phyloP scores from a whole-genome alignment of 306 rosid species.

The Prunus armeniaca region DNA sequence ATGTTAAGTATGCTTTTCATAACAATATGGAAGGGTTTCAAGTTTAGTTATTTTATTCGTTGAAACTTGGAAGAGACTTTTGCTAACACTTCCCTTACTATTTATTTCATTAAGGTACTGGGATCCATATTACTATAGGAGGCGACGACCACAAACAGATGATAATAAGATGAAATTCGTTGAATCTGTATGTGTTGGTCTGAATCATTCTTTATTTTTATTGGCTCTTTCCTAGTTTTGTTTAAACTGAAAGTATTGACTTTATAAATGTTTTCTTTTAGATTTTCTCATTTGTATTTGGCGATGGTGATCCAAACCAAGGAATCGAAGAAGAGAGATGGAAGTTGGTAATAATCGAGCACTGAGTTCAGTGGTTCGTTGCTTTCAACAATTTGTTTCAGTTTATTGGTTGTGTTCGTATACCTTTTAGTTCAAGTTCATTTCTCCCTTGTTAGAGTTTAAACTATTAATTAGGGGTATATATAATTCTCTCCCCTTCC shows the following conservation, averaged over 20 bases:
- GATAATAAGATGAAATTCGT: slow-evolving; percentile 77
- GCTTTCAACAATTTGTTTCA: slow-evolving; percentile 42
- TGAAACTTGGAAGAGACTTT: slow-evolving; percentile 15
- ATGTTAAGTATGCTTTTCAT: slow-evolving; percentile 4
- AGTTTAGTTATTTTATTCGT: neutral
- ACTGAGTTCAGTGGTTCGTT: slow-evolving; percentile 89
- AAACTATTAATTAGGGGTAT: neutral
- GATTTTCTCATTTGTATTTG: slow-evolving; percentile 97
- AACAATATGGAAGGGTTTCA: neutral
- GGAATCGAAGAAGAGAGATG: slow-evolving; percentile 99
- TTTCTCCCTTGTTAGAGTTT: slow-evolving; percentile 2
- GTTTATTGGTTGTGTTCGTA: slow-evolving; percentile 14
- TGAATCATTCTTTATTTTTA: slow-evolving; percentile 14
- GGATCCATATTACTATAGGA: slow-evolving; percentile 94
- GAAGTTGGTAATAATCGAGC: slow-evolving; percentile 99
- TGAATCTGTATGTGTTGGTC: slow-evolving; percentile 74
- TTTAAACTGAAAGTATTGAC: slow-evolving; percentile 18
- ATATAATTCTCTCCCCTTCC: neutral
- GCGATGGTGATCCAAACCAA: slow-evolving; percentile 99
- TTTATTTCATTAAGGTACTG: slow-evolving; percentile 67
- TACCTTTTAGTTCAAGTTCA: slow-evolving; percentile 3
- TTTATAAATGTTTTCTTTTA: slow-evolving; percentile 29
- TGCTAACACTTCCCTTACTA: slow-evolving; percentile 11
- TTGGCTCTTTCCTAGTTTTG: slow-evolving; percentile 6
- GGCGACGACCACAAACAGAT: slow-evolving; percentile 62